These are phyloP conservation scores for Chrysanthemum seticuspe DNA, from an alignment of 129 eudicot genomes.

Conservation along the genomic window DNA sequence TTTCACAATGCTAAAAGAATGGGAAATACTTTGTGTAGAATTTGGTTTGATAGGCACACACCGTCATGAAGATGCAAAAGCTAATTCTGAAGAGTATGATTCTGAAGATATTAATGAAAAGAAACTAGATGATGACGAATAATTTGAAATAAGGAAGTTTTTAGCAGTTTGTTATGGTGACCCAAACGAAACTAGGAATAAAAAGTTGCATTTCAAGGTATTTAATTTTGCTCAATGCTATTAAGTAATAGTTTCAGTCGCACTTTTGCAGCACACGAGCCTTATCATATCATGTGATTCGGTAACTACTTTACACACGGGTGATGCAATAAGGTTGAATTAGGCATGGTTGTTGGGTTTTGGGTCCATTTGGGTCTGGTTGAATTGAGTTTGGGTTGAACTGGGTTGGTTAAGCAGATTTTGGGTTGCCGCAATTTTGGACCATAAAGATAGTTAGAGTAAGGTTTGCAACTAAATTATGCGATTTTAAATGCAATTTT, in stretches of 20 bases:
- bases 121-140: slow-evolving; percentile 15
- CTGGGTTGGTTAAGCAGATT: too few species aligned
- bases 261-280: not conserved
- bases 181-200: slow-evolving; percentile 28
- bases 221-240: not conserved
- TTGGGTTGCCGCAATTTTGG: too few species aligned
- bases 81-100: slow-evolving; percentile 26
- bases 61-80: slow-evolving; percentile 19
- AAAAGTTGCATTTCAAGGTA: slow-evolving; percentile 52
- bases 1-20: slow-evolving; percentile 41
- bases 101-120: slow-evolving; percentile 32
- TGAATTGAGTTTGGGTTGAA: too few species aligned
- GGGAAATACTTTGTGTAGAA: slow-evolving; percentile 41
- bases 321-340: too few species aligned
- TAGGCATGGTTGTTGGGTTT: too few species aligned
- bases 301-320: not conserved
- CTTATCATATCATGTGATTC: not conserved
- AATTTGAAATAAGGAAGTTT: slow-evolving; percentile 41
- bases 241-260: not conserved
- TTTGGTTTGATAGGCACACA: too few species aligned
- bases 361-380: too few species aligned
- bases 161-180: slow-evolving; percentile 49
- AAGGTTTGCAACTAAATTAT: too few species aligned
- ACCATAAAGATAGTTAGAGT: too few species aligned
- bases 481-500: too few species aligned